Base-by-base conservation (phyloP, 2,329 filamentous ascomycete genomes). In the Diplodia seriata region DNA sequence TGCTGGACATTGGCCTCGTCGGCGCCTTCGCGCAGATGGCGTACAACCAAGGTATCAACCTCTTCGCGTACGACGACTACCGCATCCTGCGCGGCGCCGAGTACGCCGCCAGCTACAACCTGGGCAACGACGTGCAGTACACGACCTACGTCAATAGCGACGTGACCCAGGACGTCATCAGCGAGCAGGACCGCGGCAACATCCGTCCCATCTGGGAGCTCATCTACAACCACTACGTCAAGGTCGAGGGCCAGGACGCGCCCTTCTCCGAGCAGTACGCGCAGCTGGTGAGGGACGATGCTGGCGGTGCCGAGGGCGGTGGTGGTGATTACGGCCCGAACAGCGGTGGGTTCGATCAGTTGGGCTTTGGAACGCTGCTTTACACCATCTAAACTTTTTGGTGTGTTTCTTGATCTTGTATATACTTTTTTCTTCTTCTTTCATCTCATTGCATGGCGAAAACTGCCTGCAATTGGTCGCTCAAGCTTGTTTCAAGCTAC, bases 31-130 rank as follows among this genome's bases (percentile, higher is more conserved):
- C 77, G 2, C 80, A 82, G 71, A 77, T 80, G 70, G 76, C 77
- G 0, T 80, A 78, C 66, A 83, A 81, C 67, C 81, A 83, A 69
- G 81, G 80, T 1, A 73, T 75, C 6, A 80, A 83, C 65, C 70
- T 83, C 3, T 83, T 81, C 69, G 74, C 69, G 0, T 73, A 76
- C 9, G 68, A 72, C 8, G 67, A 73, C 40, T 76, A 81, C 70
- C 71, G 71, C 4, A 80, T 82, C 47, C 72, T 83, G 2, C 69
- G 71, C 68, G 78, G 77, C 18, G 70, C 74, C 20, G 80, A 81
- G 65, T 81, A 81, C 50, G 71, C 69, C 4, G 74, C 76, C 4
- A 82, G 81, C 68, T 83, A 83, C 73, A 84, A 83, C 68, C 70
- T 78, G 6, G 79, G 78, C 31, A 56, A 81, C 8, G 74, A 80